Evolutionary conservation across 169 alveolate genomes (phyloP).

Genomic region (Plasmodium cynomolgi): DNA sequence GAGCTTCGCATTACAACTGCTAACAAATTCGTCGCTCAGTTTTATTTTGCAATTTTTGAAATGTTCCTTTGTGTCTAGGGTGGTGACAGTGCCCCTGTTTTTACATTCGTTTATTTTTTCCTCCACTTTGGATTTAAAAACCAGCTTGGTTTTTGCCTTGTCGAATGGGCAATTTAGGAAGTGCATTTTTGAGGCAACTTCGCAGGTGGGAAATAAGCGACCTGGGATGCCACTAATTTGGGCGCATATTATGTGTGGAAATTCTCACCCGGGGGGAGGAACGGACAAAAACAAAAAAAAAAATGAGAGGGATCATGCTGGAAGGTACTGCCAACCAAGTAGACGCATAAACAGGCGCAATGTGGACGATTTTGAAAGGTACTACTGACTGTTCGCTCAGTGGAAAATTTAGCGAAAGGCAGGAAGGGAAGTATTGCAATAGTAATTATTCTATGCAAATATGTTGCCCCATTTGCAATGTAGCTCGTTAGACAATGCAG

Average conservation of each 20-base stretch:
- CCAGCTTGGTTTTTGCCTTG: not conserved
- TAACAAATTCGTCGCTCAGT: conserved; percentile 21
- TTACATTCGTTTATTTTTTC: conserved; percentile 46
- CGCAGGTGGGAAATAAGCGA: not conserved
- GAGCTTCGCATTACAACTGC: conserved; percentile 11
- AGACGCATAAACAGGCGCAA: not conserved
- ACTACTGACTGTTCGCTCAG: not conserved
- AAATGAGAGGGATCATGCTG: not conserved
- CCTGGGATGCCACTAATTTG: not conserved
- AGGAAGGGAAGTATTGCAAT: not conserved
- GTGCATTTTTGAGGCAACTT: conserved; percentile 18
- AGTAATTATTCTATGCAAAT: not conserved
- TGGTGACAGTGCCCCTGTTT: not conserved
- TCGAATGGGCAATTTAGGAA: conserved; percentile 33
- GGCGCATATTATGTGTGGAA: not conserved
- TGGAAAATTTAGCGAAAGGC: not conserved
- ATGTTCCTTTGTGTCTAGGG: not conserved
- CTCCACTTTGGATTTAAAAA: conserved; percentile 18
- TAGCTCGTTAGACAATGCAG: not conserved
- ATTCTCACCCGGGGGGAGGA: not conserved
- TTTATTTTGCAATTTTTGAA: conserved; percentile 4
- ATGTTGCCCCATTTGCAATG: not conserved
- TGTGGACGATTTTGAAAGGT: not conserved
- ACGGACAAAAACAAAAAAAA: not conserved
- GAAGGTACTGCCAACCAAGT: not conserved